Evolutionary conservation across 2,329 filamentous ascomycete species (phyloP).

Genomic region (Hypoxylon sp.): DNA sequence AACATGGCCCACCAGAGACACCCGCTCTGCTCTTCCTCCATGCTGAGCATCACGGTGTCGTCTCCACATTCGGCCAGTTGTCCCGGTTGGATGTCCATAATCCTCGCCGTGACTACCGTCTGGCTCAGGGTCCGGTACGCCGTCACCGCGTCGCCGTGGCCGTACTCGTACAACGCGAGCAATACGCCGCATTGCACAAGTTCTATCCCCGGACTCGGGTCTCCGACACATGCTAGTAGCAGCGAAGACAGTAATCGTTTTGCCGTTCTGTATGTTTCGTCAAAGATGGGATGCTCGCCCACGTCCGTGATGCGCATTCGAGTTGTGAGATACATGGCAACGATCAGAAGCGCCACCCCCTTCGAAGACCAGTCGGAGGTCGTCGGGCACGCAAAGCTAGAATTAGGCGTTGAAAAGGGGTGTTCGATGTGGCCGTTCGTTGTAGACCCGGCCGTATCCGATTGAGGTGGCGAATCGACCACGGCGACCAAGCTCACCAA

Average conservation of each 20-base stretch:
- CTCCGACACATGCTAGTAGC: slow-evolving; percentile 51
- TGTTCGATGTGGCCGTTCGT: slow-evolving; percentile 38
- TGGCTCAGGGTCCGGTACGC: slow-evolving; percentile 60
- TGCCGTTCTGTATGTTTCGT: slow-evolving; percentile 55
- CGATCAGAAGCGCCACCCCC: slow-evolving; percentile 56
- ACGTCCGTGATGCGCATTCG: slow-evolving; percentile 55
- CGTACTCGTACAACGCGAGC: slow-evolving; percentile 60
- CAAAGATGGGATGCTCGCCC: slow-evolving; percentile 55
- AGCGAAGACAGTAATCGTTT: slow-evolving; percentile 56
- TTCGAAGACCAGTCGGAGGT: slow-evolving; percentile 42
- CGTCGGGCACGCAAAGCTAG: slow-evolving; percentile 23
- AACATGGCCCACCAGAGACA: slow-evolving; percentile 60
- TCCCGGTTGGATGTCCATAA: slow-evolving; percentile 55
- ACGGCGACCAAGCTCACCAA: slow-evolving; percentile 43
- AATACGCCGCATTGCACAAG: slow-evolving; percentile 58
- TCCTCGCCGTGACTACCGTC: slow-evolving; percentile 54
- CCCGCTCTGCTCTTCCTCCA: slow-evolving; percentile 56
- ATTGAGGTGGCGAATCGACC: slow-evolving; percentile 38
- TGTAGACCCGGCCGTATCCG: slow-evolving; percentile 41
- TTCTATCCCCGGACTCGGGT: slow-evolving; percentile 53
- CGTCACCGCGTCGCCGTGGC: slow-evolving; percentile 57
- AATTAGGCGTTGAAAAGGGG: slow-evolving; percentile 23
- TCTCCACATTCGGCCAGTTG: slow-evolving; percentile 52
- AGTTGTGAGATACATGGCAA: slow-evolving; percentile 59
- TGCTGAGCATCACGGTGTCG: slow-evolving; percentile 40